phyloP scores from a whole-genome alignment of 2,329 filamentous ascomycete species.

The Talaromyces sp. region DNA sequence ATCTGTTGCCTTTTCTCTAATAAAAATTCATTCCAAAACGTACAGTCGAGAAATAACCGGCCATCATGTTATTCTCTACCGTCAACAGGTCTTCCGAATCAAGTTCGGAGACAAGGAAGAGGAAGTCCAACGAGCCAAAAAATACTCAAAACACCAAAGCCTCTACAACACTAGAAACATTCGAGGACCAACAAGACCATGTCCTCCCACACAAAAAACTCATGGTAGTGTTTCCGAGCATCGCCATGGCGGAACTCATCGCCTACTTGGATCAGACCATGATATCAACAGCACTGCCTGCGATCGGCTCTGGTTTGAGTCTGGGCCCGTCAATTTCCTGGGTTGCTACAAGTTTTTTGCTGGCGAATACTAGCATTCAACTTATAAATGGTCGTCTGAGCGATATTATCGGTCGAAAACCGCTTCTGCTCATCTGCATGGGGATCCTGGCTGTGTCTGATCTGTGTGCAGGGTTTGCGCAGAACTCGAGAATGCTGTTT shows the following conservation, averaged over 20 bases:
- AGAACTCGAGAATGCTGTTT: slow-evolving; percentile 49
- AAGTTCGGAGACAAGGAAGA: too few relatives aligned
- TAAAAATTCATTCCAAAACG: too few relatives aligned
- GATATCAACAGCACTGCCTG: slow-evolving; percentile 3
- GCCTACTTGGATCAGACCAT: slow-evolving; percentile 3
- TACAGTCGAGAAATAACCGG: too few relatives aligned
- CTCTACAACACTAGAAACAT: slow-evolving; percentile 5
- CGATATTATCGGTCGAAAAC: slow-evolving; percentile 53
- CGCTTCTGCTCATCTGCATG: slow-evolving; percentile 46
- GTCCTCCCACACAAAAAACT: slow-evolving; percentile 4
- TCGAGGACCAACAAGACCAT: slow-evolving; percentile 5
- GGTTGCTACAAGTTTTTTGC: slow-evolving; percentile 15
- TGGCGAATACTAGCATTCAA: slow-evolving; percentile 45
- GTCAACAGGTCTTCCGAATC: too few relatives aligned
- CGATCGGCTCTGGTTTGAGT: background rate
- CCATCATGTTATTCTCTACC: too few relatives aligned
- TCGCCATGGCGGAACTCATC: slow-evolving; percentile 3
- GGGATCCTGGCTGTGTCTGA: slow-evolving; percentile 48
- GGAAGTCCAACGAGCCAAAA: too few relatives aligned
- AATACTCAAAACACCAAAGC: background rate
- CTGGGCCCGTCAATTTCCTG: slow-evolving; percentile 11
- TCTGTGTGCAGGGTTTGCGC: slow-evolving; percentile 49
- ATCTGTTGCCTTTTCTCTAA: too few relatives aligned
- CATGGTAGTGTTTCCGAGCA: slow-evolving; percentile 3
- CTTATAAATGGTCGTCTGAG: slow-evolving; percentile 54